A percentile compares a stretch with the other conserved stretches of the same genome.
Conservation (phyloP, 768 basidiomycete species). For the Hirschioporus abietinus region DNA sequence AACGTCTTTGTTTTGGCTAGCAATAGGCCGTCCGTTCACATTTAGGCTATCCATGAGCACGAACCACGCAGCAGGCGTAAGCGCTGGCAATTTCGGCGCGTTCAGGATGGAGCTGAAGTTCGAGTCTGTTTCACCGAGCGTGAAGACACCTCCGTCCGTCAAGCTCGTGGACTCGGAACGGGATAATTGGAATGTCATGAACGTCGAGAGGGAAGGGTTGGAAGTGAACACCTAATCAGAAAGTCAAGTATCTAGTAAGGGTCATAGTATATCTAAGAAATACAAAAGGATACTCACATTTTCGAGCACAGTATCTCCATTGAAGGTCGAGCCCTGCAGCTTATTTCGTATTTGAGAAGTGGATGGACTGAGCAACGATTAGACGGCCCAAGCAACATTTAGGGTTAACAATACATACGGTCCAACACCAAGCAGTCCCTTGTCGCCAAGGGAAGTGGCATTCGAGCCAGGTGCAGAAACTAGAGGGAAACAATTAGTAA, state of each 20-base stretch:
- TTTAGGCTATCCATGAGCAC: conserved; percentile 6
- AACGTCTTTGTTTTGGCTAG: conserved; percentile 11
- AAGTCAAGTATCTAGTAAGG: not conserved
- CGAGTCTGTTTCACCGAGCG: conserved; percentile 7
- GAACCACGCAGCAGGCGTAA: conserved; percentile 4
- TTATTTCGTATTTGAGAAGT: not conserved
- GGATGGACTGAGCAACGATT: not conserved
- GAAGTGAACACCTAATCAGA: not conserved
- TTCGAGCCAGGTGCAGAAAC: conserved; percentile 2
- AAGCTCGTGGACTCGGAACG: conserved; percentile 12
- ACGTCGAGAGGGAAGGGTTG: conserved; percentile 9
- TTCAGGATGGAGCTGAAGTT: conserved; percentile 3
- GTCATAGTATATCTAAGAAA: not conserved
- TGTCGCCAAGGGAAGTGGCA: not conserved
- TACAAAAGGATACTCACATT: not conserved
- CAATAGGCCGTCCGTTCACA: conserved; percentile 6
- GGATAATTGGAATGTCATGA: conserved; percentile 14
- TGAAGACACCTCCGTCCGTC: conserved; percentile 17
- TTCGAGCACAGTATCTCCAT: not conserved
- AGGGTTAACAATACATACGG: not conserved
- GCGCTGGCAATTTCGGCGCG: conserved; percentile 16
- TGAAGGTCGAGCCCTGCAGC: not conserved
- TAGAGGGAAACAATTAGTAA: not conserved
- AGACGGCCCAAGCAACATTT: not conserved
- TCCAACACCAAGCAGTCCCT: not conserved